Evolutionary conservation across 1,139 yeast species (phyloP), one percentile per base, ranked within the genome.

Genomic region (Protomyces macrosporus): DNA sequence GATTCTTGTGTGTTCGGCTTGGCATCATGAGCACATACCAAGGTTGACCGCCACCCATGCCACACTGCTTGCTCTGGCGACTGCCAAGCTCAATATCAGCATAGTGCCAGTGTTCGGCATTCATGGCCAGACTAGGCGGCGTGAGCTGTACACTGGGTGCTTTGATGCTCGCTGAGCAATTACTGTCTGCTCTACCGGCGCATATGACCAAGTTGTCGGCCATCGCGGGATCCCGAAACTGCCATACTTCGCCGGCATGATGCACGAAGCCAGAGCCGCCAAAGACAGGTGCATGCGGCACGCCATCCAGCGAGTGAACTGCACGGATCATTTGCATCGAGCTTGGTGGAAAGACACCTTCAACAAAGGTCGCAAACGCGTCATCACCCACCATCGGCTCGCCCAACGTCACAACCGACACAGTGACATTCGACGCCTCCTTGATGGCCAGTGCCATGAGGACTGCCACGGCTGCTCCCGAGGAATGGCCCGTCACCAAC

Each of bases 241-340:
- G 62, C 62, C 62, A 58, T 3, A 58, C 53, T 40, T 58, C 62
- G n/a, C 56, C 56, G 4, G 55, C 10, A 45, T 58, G 62, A 35
- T 58, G 62, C 56, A 52, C 56, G 9, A 36, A 58, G n/a, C 56
- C 56, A 1, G 34, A 39, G 35, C 42, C 55, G 16, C 48, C 30
- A 7, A 14, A 42, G 16, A 42, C 16, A 4, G 48, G 48, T 10
- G 53, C 56, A 30, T 48, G 33, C 32, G 56, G 53, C 10, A 58
- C 33, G 23, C 62, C 56, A 42, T 58, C 62, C n/a, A 40, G 45
- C 6, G 56, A 14, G 16, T 58, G 62, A 12, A 52, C 62, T 32
- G 62, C 62, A 7, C 62, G 33, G 32, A 58, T 33, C 62, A 58
- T 51, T 40, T 14, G 23, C 45, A 39, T 51, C 30, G 42, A 10